Evolutionary conservation across 2,329 filamentous ascomycete genomes (phyloP).

Genomic region (Neonectria ditissima): DNA sequence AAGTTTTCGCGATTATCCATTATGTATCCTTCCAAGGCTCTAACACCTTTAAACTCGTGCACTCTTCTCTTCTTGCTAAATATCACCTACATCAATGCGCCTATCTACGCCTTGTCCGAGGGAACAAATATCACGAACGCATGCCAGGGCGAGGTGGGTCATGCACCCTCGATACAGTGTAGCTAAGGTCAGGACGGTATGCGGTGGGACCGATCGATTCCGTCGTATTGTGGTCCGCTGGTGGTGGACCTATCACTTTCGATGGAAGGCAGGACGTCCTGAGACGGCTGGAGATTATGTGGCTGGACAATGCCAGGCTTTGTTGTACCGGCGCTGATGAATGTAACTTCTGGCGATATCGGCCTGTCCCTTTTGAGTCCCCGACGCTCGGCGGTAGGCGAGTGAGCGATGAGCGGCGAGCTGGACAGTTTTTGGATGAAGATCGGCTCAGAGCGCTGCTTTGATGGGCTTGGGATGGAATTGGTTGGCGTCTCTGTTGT

Average conservation of each 20-base stretch:
- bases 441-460: conserved; percentile 11
- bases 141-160: not conserved
- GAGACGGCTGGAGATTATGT: not conserved
- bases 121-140: conserved; percentile 12
- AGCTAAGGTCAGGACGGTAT: conserved; percentile 19
- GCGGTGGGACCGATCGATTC: conserved; percentile 46
- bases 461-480: not conserved
- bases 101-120: conserved; percentile 2
- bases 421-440: conserved; percentile 35
- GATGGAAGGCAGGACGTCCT: conserved; percentile 30
- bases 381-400: conserved; percentile 7
- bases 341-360: conserved; percentile 23
- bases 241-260: conserved; percentile 31
- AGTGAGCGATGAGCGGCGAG: conserved; percentile 22
- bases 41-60: conserved; percentile 9
- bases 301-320: not conserved
- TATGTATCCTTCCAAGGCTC: conserved; percentile 1
- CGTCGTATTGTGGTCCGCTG: conserved; percentile 46
- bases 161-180: not conserved
- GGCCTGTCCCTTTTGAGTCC: conserved; percentile 26
- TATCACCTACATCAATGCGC: conserved; percentile 1
- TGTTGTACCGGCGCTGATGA: conserved; percentile 1
- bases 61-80: conserved; percentile 2
- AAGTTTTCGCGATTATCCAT: conserved; percentile 8
- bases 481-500: conserved; percentile 14